A percentile compares a stretch with the other conserved stretches of the same genome.
Evolutionary conservation across 345 rosid genomes (phyloP).

Genomic region (Corchorus olitorius): DNA sequence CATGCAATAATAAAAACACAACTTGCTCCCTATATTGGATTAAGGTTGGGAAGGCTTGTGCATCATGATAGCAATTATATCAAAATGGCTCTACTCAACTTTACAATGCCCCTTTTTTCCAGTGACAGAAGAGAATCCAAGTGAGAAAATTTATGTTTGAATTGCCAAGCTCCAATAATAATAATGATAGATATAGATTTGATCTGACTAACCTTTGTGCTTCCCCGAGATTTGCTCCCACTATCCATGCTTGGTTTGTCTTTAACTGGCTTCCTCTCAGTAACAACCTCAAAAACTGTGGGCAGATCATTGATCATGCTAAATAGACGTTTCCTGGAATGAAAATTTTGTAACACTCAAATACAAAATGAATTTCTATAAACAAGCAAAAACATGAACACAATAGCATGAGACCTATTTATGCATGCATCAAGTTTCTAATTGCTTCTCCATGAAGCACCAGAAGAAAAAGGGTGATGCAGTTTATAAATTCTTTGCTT

Average conservation of each 20-base stretch:
- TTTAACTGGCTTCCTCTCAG: slow-evolving; percentile 80
- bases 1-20: background rate
- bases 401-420: background rate
- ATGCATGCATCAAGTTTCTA: slow-evolving; percentile 5
- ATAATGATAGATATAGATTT: background rate
- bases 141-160: background rate
- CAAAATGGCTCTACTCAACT: background rate
- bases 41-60: no score
- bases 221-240: slow-evolving; percentile 70
- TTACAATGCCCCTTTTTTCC: background rate
- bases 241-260: slow-evolving; percentile 89
- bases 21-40: background rate
- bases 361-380: background rate
- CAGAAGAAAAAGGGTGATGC: background rate
- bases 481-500: background rate
- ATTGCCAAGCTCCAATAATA: background rate
- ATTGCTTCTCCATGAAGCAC: background rate
- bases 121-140: background rate
- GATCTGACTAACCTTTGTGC: slow-evolving; percentile 56
- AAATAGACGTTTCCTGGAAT: slow-evolving; percentile 83
- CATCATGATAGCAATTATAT: no score
- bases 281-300: slow-evolving; percentile 90
- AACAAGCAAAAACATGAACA: background rate
- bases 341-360: slow-evolving; percentile 10
- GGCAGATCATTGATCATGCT: slow-evolving; percentile 92